These are phyloP conservation scores for Atkinsonella hypoxylon DNA, from an alignment of 2,329 filamentous ascomycete species.

Conservation along the genomic window DNA sequence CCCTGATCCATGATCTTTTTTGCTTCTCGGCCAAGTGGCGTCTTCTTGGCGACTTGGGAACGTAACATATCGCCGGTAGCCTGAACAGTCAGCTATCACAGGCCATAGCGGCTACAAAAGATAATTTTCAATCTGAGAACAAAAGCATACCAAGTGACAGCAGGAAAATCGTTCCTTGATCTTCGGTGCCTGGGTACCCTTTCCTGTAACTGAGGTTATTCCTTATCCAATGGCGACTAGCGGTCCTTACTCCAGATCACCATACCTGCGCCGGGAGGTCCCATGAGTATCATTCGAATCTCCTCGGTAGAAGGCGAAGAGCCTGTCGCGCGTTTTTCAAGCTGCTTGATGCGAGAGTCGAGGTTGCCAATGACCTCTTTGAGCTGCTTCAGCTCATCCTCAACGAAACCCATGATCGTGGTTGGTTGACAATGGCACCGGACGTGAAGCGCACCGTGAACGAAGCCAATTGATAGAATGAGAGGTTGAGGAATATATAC, in stretches of 20 bases:
- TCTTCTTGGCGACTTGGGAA: constrained; percentile 97
- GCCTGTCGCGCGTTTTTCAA: constrained; percentile 62
- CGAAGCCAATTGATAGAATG: constrained; percentile 6
- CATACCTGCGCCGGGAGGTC: constrained; percentile 91
- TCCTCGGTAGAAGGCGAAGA: constrained; percentile 42
- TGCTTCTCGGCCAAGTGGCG: constrained; percentile 80
- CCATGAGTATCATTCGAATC: constrained; percentile 95
- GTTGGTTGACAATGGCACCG: constrained; percentile 3
- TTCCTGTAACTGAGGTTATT: constrained; percentile 47
- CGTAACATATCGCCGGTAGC: constrained; percentile 98
- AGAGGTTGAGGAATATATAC: not conserved
- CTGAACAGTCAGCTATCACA: constrained; percentile 30
- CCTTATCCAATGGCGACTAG: not conserved
- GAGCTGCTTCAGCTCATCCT: constrained; percentile 74
- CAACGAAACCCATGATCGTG: constrained; percentile 73
- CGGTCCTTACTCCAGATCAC: not conserved
- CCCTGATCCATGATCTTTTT: constrained; percentile 99
- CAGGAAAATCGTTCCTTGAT: constrained; percentile 97
- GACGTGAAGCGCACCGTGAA: constrained; percentile 4
- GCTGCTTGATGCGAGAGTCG: constrained; percentile 72
- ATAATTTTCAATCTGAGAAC: not conserved
- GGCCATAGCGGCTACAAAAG: not conserved
- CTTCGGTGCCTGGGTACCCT: constrained; percentile 95
- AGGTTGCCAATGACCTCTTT: constrained; percentile 75
- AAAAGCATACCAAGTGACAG: constrained; percentile 74